Conservation (phyloP, 805 yeast species). For the Hyphopichia homilentoma region DNA sequence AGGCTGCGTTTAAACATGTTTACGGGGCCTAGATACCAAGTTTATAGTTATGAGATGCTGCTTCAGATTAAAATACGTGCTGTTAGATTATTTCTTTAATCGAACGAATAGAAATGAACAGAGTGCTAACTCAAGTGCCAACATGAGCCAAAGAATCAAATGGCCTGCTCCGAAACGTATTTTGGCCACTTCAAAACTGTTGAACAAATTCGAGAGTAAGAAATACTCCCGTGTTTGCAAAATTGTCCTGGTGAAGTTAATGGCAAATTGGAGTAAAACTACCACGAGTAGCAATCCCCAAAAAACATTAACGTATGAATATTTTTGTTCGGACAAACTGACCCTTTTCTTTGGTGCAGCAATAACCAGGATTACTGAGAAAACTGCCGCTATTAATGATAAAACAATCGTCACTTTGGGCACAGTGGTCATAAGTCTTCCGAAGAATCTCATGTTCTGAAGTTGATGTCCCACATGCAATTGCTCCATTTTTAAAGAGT, state of each 20-base stretch:
- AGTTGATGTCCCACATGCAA: not conserved
- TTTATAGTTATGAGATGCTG: not conserved
- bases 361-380: not conserved
- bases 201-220: too few relatives aligned
- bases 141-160: not conserved
- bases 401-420: not conserved
- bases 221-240: too few relatives aligned
- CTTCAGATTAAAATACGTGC: not conserved
- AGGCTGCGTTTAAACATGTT: conserved; percentile 73
- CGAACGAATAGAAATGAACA: not conserved
- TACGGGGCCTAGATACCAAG: conserved; percentile 22
- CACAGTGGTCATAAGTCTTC: not conserved
- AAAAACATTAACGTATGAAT: too few relatives aligned
- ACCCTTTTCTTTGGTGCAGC: not conserved
- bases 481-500: conserved; percentile 1
- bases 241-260: too few relatives aligned
- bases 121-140: too few relatives aligned
- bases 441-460: not conserved
- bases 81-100: not conserved
- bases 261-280: too few relatives aligned
- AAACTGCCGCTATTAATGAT: not conserved
- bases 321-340: too few relatives aligned
- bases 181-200: not conserved
- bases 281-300: too few relatives aligned
- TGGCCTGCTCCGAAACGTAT: not conserved